Evolutionary conservation across 805 yeast genomes (phyloP), one percentile per base, ranked within the genome.

Genomic region (Groenewaldozyma tartarivorans): DNA sequence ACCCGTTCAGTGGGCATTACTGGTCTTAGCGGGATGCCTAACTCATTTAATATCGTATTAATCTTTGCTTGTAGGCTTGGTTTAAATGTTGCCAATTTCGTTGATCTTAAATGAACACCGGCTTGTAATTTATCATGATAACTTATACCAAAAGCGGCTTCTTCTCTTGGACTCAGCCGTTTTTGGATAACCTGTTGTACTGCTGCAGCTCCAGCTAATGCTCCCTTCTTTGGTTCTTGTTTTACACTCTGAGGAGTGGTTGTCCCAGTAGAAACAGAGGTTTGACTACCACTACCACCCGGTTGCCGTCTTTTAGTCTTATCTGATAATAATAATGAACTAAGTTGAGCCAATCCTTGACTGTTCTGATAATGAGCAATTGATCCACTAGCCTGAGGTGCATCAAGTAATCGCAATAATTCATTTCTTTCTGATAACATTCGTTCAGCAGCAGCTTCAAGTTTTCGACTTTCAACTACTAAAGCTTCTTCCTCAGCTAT

Each of bases 401-500:
- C 80, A 55, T 92, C 97, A 43, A 92, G 67, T 21, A 88, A 64
- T 19, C 82, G 77, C 35, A 92, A 64, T 27, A 92, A 60, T 38
- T 82, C 79, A 2, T 85, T 79, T 49, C 98, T 71, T 58, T 92
- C 98, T 36, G 70, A 64, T 40, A 87, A 69, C 69, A 90, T 82
- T 58, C 84, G 82, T 64, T 86, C 88, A 0, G 96, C 94, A 2
- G 94, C 84, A 43, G 86, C 74, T 56, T 92, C 97, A 47, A 92
- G 84, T 48, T 90, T 79, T 37, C 94, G 74, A 2, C 96, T 94
- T 57, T 92, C 98, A 22, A 90, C 79, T 7, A 92, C 84, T 38
- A 92, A 67, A 0, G 95, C 86, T 58, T 92, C 97, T 57, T 92
- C 99, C 63, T 92, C 98, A 0, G 97, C 97, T 35, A 92, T 84